Evolutionary conservation across 2,329 filamentous ascomycete species (phyloP), one percentile per base, ranked within the genome.

Genomic region (Paradendryphiella salina): DNA sequence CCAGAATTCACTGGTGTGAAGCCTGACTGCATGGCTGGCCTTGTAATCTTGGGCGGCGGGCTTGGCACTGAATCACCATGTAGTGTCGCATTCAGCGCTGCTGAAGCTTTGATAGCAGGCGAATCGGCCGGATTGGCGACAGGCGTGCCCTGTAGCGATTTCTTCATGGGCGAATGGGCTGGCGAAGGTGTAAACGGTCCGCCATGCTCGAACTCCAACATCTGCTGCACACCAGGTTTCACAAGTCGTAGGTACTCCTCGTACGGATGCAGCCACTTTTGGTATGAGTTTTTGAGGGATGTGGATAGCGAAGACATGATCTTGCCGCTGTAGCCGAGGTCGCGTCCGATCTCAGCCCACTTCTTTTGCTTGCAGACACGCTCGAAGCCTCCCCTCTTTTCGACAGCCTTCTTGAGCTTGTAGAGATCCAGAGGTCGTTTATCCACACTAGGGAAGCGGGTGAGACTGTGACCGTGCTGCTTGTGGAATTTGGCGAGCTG

Each of bases 271-370:
- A 99, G 85, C 90, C 94, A 99, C 75, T 93, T 87, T 72, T 96
- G 91, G 65, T 95, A 99, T 0, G 94, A 97, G 73, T 99, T 99
- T 73, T 97, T 99, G 34, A 99, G 82, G 4, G 94, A 97, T 0
- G 94, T 99, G 5, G 94, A 99, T 38, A 99, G 78, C 7, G 94
- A 97, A 2, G 93, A 97, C 94, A 99, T 99, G 57, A 99, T 99
- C 78, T 99, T 99, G 70, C 94, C 94, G 69, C 93, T 97, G 75
- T 99, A 99, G 46, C 94, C 94, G 39, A 99, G 78, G 71, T 97
- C 94, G 66, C 94, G 86, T 28, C 94, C 94, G 63, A 99, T 97
- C 73, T 99, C 94, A 13, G 94, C 94, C 94, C 94, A 99, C 77
- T 97, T 97, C 77, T 99, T 99, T 48, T 87, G 82, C 75, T 96